Evolutionary conservation across 108 stramenopile genomes (phyloP).

Genomic region (Skeletonema potamos): DNA sequence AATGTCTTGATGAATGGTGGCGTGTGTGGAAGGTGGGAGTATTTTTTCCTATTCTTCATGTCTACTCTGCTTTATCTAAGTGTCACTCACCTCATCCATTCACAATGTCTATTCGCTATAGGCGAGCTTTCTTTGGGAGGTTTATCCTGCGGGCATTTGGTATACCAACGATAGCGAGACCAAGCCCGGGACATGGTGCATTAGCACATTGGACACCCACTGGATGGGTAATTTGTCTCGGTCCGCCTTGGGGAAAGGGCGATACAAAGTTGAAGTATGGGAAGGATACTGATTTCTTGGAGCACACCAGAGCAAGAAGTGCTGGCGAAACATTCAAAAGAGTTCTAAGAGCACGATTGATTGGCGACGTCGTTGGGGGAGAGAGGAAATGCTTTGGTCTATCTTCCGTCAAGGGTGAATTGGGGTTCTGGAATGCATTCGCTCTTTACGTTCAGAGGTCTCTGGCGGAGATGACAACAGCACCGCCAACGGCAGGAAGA

Average conservation of each 20-base stretch:
- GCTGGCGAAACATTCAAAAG: neutral
- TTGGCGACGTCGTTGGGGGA: neutral
- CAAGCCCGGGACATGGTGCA: neutral
- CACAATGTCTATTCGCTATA: neutral
- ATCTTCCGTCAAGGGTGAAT: neutral
- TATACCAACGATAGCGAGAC: neutral
- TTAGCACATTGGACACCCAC: neutral
- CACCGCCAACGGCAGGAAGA: neutral
- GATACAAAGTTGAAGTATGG: neutral
- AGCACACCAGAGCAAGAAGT: neutral
- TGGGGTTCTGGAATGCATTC: neutral
- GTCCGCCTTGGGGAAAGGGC: neutral
- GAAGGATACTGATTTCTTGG: neutral
- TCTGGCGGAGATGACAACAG: neutral
- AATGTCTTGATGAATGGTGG: neutral
- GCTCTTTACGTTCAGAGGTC: neutral
- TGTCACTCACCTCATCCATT: neutral
- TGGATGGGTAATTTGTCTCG: neutral
- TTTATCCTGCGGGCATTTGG: neutral
- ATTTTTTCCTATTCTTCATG: neutral
- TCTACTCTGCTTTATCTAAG: neutral
- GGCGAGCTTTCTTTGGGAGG: neutral
- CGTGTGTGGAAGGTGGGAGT: neutral
- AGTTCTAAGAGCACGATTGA: neutral
- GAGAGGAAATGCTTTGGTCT: neutral